These are phyloP conservation scores for Aegilops umbellulata DNA, from an alignment of 176 grass and related monocot genomes.

Conservation along the genomic window DNA sequence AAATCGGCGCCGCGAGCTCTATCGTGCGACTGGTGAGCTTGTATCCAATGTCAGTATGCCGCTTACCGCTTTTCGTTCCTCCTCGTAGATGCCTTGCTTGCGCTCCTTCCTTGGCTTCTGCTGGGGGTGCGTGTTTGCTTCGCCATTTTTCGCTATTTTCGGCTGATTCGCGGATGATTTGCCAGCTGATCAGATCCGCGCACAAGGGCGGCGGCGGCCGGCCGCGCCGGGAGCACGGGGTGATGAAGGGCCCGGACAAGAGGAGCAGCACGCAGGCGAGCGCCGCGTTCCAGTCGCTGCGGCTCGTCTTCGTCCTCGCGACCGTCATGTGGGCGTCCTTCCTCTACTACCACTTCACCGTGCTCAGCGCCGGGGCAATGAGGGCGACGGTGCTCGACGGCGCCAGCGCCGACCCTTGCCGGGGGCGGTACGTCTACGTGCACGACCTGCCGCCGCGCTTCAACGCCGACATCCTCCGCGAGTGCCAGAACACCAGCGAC, in stretches of 20 bases:
- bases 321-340: constrained; percentile 42
- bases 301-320: constrained; percentile 36
- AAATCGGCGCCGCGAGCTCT: too few species aligned
- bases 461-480: constrained; percentile 62
- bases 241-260: constrained; percentile 26
- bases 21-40: too few species aligned
- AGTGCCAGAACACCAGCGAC: constrained; percentile 46
- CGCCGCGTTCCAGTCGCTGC: constrained; percentile 16
- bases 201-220: background rate
- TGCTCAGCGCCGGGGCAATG: background rate
- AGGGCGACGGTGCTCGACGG: background rate
- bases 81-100: too few species aligned
- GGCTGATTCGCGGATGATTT: background rate
- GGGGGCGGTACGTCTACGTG: constrained; percentile 66
- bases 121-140: background rate
- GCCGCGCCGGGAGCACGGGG: background rate
- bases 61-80: too few species aligned
- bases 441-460: constrained; percentile 64
- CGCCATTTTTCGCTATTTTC: background rate
- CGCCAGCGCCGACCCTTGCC: constrained; percentile 29
- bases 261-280: constrained; percentile 1
- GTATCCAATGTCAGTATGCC: too few species aligned
- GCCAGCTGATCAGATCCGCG: constrained; percentile 2
- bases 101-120: too few species aligned
- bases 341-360: constrained; percentile 45